Evolutionary conservation across 345 rosid species (phyloP), one percentile per base, ranked within the genome.

Genomic region (Melaleuca alternifolia): DNA sequence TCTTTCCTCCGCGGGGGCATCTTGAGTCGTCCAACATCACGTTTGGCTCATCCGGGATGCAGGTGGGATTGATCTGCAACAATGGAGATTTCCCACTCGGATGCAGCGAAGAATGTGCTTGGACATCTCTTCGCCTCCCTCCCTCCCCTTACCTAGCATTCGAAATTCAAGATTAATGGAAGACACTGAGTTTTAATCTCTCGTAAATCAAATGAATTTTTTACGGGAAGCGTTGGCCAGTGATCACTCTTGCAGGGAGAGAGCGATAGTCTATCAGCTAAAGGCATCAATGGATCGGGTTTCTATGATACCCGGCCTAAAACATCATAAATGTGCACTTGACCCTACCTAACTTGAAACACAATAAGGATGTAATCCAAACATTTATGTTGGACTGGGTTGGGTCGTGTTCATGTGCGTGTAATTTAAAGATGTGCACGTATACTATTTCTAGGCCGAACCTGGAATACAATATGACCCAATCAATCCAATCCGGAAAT

Each of bases 221-320:
- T 0, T 0, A 0, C 3, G 44, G 1, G 21, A 41, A 62, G 20
- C 8, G 11, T 62, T 15, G 23, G 14, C 28, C 4, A 24, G 41
- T 41, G 41, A 4, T 41, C 2, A 41, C 4, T 41, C 41, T 41
- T 4, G 3, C n/a, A 28, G 26, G 13, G 28, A 24, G 28, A 57
- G 6, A 11, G 30, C 28, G 13, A 57, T 24, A 5, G 2, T 57
- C 14, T 26, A 57, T 24, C 5, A 13, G 15, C 62, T 24, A 57
- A 41, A 4, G 41, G 41, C 41, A 41, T 41, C 41, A 41, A 41
- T 4, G 4, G 41, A n/a, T 41, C 41, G 41, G 41, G 41, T 4
- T 41, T 41, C 41, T 41, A 41, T 41, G 4, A 41, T 41, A 41
- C 41, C 41, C 41, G 41, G 4, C 41, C 4, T 4, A 41, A 41